Conservation (phyloP, 2,329 filamentous ascomycete genomes). For the Diaporthe sp. region DNA sequence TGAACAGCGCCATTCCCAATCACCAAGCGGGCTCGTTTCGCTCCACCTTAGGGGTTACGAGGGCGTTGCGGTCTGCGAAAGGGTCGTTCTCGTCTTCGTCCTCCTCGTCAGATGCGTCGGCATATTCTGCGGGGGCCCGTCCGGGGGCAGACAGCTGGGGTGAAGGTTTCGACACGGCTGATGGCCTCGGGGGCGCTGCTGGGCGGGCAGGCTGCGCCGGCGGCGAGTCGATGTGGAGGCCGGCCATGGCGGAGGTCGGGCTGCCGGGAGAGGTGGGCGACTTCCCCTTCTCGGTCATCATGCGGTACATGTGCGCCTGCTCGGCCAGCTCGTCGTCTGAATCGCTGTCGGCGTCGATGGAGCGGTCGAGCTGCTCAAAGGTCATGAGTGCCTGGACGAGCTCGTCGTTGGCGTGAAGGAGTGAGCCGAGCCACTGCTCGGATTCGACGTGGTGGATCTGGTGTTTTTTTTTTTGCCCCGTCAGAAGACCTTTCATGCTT, state of each 20-base stretch:
- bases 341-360: slow-evolving; percentile 80
- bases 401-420: slow-evolving; percentile 95
- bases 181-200: slow-evolving; percentile 58
- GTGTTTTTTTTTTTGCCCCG: background rate
- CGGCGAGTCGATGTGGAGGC: slow-evolving; percentile 53
- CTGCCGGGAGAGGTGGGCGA: slow-evolving; percentile 56
- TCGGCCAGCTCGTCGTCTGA: slow-evolving; percentile 76
- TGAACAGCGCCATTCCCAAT: slow-evolving; percentile 1
- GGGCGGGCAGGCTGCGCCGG: slow-evolving; percentile 52
- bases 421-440: slow-evolving; percentile 89
- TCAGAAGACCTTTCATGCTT: background rate
- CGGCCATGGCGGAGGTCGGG: slow-evolving; percentile 54
- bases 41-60: slow-evolving; percentile 55
- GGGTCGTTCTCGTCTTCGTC: slow-evolving; percentile 88
- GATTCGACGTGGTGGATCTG: slow-evolving; percentile 90
- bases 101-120: slow-evolving; percentile 58
- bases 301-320: slow-evolving; percentile 72
- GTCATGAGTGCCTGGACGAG: slow-evolving; percentile 94
- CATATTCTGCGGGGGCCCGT: slow-evolving; percentile 61
- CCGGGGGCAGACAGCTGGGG: slow-evolving; percentile 58
- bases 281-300: slow-evolving; percentile 64
- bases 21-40: slow-evolving; percentile 49
- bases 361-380: slow-evolving; percentile 92
- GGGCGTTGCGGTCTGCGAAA: slow-evolving; percentile 84
- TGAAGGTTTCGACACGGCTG: slow-evolving; percentile 59